Base-by-base conservation (phyloP, 495 filamentous ascomycete genomes). In the Penicillium daleae region DNA sequence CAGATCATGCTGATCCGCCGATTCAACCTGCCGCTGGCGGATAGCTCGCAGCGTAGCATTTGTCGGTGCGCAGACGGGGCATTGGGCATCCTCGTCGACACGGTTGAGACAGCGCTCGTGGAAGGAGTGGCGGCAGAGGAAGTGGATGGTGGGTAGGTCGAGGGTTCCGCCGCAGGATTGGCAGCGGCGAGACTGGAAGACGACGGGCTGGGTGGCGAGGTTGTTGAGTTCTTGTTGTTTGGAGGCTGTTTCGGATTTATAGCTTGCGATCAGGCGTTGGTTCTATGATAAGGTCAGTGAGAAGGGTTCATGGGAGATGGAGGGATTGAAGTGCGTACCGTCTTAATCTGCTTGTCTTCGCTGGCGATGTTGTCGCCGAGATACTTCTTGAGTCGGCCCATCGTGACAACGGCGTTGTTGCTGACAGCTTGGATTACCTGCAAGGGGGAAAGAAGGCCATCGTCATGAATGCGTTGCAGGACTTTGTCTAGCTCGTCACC, bases 341-440 rank as follows among this genome's bases (percentile, higher is more conserved):
- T 85, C 9, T 86, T 85, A 60, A 99, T 97, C 62, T 97, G 92
- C 54, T 87, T 86, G 26, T 89, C 83, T 78, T 99, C 95, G 39
- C 89, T 84, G 62, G 94, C 89, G 71, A 99, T 96, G 19, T 93
- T 95, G 52, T 89, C 84, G 59, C 88, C 86, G 5, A 99, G 87
- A 71, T 99, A 99, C 29, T 87, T 88, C 80, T 97, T 98, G 48
- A 99, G 88, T 80, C 97, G 90, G 33, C 96, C 95, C 90, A 98
- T 97, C 1, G 92, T 97, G 1, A 95, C 93, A 8, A 97, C 93
- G 27, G 85, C 87, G 68, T 92, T 93, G 27, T 85, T 87, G 61
- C 88, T 90, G 12, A 99, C 80, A 3, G 96, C 92, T 73, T 99
- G 95, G 17, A 99, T 95, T 15, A 99, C 95, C 73, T 99, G 94